Base-by-base conservation (phyloP, 2,329 filamentous ascomycete species). In the Helicocarpus griseus region DNA sequence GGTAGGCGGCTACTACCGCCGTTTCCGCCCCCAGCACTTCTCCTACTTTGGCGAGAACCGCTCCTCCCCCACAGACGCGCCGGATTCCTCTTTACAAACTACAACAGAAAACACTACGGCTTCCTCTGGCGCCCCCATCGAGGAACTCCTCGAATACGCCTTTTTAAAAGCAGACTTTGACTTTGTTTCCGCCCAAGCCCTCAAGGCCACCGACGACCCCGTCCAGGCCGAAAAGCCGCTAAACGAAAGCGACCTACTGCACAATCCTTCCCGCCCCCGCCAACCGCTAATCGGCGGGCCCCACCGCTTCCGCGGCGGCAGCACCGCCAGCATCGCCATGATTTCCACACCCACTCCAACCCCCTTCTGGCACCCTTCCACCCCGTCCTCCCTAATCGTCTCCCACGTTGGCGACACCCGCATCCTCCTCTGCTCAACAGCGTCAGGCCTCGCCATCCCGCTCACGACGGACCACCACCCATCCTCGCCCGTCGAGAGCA, bases 351-450 rank as follows among this genome's bases (percentile, higher is more conserved):
- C 91, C 0, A 94, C 89, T 0, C 85, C 90, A 0, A 86, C 86
- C 0, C 93, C 93, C 0, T 98, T 95, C 69, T 98, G 93, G 93
- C 88, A 97, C 62, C 93, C 93, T 0, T 81, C 83, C 3, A 86
- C 89, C 0, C 85, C 88, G 3, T 89, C 86, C 0, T 94, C 89
- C 0, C 72, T 98, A 33, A 72, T 95, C 14, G 85, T 89, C 5
- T 89, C 89, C 0, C 93, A 98, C 65, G 89, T 96, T 2, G 93
- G 93, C 54, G 93, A 98, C 67, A 96, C 89, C 1, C 82, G 93
- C 49, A 85, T 96, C 54, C 75, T 98, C 2, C 81, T 98, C 29
- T 97, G 90, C 71, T 85, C 89, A 50, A 95, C 91, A 0, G 77
- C 79, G 13, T 91, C 88, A 1, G 93, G 93, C 5, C 76, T 82